Conservation (phyloP, 1,139 yeast species). For the Zhuliangozyma blackwelliae region DNA sequence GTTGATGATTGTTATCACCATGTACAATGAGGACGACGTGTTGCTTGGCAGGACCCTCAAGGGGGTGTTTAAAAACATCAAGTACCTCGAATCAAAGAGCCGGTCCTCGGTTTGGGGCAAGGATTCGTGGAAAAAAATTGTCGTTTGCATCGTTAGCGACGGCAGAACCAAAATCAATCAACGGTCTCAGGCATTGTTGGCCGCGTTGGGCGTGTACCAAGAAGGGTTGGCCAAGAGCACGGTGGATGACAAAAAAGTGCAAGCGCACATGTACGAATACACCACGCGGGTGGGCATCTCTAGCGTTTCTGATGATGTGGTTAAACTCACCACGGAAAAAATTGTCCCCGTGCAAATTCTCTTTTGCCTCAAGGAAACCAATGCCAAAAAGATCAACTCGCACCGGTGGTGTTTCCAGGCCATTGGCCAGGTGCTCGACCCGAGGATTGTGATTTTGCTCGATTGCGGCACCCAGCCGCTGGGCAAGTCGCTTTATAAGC, state of each 20-base stretch:
- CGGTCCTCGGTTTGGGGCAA: conserved; percentile 45
- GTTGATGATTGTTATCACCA: conserved; percentile 44
- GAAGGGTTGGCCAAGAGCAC: conserved; percentile 47
- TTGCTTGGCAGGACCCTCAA: conserved; percentile 44
- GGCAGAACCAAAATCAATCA: conserved; percentile 48
- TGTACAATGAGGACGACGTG: conserved; percentile 49
- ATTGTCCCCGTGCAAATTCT: conserved; percentile 47
- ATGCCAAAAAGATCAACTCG: conserved; percentile 46
- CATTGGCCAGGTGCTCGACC: conserved; percentile 41
- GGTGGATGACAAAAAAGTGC: conserved; percentile 44
- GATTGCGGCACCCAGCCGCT: conserved; percentile 50
- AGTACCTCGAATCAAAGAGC: conserved; percentile 42
- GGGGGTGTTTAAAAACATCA: conserved; percentile 46
- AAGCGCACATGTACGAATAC: conserved; percentile 46
- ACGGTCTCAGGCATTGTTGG: conserved; percentile 45
- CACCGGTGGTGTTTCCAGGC: conserved; percentile 53
- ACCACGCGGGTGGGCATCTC: conserved; percentile 48
- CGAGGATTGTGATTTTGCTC: conserved; percentile 38
- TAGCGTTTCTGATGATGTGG: conserved; percentile 39
- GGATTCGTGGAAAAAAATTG: conserved; percentile 48
- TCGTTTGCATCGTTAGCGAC: conserved; percentile 46
- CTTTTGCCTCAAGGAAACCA: conserved; percentile 44
- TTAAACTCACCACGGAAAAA: conserved; percentile 45
- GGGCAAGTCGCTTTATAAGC: conserved; percentile 42
- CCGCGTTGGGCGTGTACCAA: conserved; percentile 47